phyloP scores from a whole-genome alignment of 2,329 filamentous ascomycete species.

The Verticillium zaregamsianum region DNA sequence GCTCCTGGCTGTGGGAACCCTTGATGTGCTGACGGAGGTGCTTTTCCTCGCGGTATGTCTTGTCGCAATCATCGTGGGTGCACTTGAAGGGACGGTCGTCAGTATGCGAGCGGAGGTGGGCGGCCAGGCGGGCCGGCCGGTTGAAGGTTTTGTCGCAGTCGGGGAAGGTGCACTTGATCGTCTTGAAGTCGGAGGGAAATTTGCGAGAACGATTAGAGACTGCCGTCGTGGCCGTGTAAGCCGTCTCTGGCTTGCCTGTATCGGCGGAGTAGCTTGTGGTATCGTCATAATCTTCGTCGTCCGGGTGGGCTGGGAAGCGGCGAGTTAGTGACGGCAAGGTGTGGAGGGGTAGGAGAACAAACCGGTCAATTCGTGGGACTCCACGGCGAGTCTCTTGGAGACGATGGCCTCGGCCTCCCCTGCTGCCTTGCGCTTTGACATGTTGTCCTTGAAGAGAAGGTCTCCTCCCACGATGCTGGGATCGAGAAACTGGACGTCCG shows the following conservation, averaged over 20 bases:
- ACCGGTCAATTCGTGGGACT: slow-evolving; percentile 4
- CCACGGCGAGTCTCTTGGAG: slow-evolving; percentile 6
- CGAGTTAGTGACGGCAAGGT: background rate
- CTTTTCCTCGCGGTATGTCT: slow-evolving; percentile 81
- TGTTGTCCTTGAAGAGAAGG: background rate
- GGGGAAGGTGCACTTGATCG: slow-evolving; percentile 68
- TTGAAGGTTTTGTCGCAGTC: slow-evolving; percentile 83
- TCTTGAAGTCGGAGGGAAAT: slow-evolving; percentile 71
- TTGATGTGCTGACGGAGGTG: slow-evolving; percentile 84
- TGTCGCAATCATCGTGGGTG: slow-evolving; percentile 65
- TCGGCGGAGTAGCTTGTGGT: slow-evolving; percentile 11
- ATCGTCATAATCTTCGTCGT: slow-evolving; percentile 13
- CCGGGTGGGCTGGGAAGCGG: background rate
- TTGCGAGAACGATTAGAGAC: slow-evolving; percentile 28
- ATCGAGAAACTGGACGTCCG: background rate
- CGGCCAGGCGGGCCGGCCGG: slow-evolving; percentile 72
- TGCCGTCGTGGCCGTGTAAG: slow-evolving; percentile 10
- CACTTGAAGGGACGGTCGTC: slow-evolving; percentile 81
- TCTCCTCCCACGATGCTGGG: background rate
- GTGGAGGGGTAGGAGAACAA: background rate
- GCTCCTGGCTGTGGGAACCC: slow-evolving; percentile 69
- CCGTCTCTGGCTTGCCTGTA: slow-evolving; percentile 10
- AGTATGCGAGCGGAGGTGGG: slow-evolving; percentile 80
- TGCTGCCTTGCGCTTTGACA: slow-evolving; percentile 12
- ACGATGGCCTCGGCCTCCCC: background rate